Percentiles rank a stretch among this genome's conserved stretches.
phyloP scores from a whole-genome alignment of 1,284 basidiomycete genomes.

The Anthracocystis setariae region DNA sequence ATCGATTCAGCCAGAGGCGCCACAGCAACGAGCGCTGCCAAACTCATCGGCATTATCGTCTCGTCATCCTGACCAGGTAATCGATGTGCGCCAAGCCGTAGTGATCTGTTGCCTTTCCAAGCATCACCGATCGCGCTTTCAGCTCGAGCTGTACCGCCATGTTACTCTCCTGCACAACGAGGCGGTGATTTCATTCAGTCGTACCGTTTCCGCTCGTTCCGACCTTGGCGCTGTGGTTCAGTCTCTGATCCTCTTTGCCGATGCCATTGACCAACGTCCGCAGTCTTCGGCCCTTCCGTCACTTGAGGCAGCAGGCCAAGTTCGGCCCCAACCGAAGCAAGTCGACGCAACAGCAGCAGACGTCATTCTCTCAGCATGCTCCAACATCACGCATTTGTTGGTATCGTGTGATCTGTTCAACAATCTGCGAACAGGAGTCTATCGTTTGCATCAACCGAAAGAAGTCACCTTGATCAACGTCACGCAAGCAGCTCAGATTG shows the following conservation, averaged over 20 bases:
- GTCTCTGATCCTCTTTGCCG: conserved; percentile 14
- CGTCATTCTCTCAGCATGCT: conserved; percentile 21
- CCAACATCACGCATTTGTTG: conserved; percentile 33
- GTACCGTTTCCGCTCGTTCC: conserved; percentile 9
- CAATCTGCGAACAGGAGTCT: conserved; percentile 14
- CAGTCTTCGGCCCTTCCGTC: background rate
- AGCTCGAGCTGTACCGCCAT: conserved; percentile 27
- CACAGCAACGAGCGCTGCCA: background rate
- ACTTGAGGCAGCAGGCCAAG: background rate
- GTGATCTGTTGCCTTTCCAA: conserved; percentile 16
- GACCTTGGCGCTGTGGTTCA: conserved; percentile 14
- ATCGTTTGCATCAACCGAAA: conserved; percentile 10
- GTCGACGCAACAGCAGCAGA: conserved; percentile 6
- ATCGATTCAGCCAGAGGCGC: conserved; percentile 7
- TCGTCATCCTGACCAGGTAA: background rate
- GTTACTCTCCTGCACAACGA: conserved; percentile 6
- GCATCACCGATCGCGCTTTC: conserved; percentile 17
- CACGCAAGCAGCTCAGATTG: conserved; percentile 9
- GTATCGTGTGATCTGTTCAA: conserved; percentile 17
- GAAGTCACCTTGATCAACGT: conserved; percentile 38
- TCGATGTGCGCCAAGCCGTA: conserved; percentile 10
- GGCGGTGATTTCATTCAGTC: conserved; percentile 4
- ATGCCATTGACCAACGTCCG: background rate
- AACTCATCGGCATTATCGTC: background rate
- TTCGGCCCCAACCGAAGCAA: too few relatives aligned